A percentile compares a stretch with the other conserved stretches of the same genome.
Evolutionary conservation across 495 filamentous ascomycete species (phyloP).

Genomic region (Terfezia boudieri): DNA sequence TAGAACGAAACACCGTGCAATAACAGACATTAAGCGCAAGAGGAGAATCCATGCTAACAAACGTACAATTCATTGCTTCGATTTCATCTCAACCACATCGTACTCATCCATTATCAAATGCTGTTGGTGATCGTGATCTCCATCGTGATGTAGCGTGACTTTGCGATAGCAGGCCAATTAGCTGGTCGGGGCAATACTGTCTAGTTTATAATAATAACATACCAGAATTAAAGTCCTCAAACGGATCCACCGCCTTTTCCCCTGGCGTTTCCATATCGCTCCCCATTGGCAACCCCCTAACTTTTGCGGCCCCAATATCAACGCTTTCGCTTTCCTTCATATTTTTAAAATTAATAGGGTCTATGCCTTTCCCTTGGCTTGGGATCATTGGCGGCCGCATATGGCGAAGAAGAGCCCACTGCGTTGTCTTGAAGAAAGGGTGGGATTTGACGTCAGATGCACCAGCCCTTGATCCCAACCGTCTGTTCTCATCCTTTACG

Average conservation of each 20-base stretch:
- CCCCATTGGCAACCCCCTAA: conserved; percentile 63
- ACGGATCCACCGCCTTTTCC: conserved; percentile 71
- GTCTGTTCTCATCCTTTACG: conserved; percentile 92
- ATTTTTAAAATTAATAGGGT: conserved; percentile 90
- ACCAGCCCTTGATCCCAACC: conserved; percentile 81
- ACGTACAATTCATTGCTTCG: neutral
- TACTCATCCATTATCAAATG: neutral
- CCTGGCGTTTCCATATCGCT: conserved; percentile 68
- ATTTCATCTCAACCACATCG: neutral
- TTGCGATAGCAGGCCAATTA: neutral
- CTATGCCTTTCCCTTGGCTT: conserved; percentile 70
- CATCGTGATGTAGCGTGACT: conserved; percentile 92
- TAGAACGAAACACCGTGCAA: neutral
- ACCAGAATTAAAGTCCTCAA: conserved; percentile 87
- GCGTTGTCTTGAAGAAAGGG: conserved; percentile 84
- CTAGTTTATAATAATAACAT: conserved; percentile 1
- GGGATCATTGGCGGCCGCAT: conserved; percentile 98
- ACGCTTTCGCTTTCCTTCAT: conserved; percentile 95
- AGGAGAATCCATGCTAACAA: neutral
- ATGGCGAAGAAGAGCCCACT: conserved; percentile 92
- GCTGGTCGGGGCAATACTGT: neutral
- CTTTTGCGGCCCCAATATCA: conserved; percentile 53
- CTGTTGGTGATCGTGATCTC: conserved; percentile 30
- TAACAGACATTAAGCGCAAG: neutral
- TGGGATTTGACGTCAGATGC: conserved; percentile 93